phyloP scores from a whole-genome alignment of 202 grass and related monocot species.

The Carex sylvatica region DNA sequence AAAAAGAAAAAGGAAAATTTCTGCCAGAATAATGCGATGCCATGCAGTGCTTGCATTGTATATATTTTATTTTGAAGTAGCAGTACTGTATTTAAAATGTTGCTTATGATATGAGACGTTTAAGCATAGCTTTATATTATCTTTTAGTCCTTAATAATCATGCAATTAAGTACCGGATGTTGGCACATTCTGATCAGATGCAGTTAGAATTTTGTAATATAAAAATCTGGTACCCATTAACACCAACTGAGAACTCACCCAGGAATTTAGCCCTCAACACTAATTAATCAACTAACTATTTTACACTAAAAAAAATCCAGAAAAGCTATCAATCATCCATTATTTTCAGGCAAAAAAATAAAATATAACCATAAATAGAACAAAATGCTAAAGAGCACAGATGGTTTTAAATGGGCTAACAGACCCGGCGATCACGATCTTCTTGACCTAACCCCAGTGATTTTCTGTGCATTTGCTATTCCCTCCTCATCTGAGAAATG shows the following conservation, averaged over 20 bases:
- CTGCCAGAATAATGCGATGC: too few species aligned
- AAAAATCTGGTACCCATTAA: not conserved
- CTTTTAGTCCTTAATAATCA: too few species aligned
- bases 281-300: not conserved
- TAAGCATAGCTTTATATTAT: too few species aligned
- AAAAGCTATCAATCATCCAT: not conserved
- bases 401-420: not conserved
- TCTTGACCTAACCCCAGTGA: slow-evolving; percentile 72
- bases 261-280: not conserved
- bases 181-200: not conserved
- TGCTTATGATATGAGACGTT: too few species aligned
- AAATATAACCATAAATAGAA: too few species aligned
- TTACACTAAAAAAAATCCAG: not conserved
- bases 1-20: too few species aligned
- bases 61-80: too few species aligned
- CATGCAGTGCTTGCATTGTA: too few species aligned
- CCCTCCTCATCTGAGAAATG: slow-evolving; percentile 74
- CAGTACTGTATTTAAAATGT: too few species aligned
- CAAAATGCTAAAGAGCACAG: too few species aligned
- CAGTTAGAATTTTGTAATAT: not conserved
- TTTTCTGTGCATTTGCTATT: slow-evolving; percentile 78
- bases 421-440: slow-evolving; percentile 52
- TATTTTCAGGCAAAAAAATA: not conserved
- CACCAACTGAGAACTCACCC: not conserved
- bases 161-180: too few species aligned